Evolutionary conservation across 2,329 filamentous ascomycete genomes (phyloP), one percentile per base, ranked within the genome.

Genomic region (Apiospora pterosperma): DNA sequence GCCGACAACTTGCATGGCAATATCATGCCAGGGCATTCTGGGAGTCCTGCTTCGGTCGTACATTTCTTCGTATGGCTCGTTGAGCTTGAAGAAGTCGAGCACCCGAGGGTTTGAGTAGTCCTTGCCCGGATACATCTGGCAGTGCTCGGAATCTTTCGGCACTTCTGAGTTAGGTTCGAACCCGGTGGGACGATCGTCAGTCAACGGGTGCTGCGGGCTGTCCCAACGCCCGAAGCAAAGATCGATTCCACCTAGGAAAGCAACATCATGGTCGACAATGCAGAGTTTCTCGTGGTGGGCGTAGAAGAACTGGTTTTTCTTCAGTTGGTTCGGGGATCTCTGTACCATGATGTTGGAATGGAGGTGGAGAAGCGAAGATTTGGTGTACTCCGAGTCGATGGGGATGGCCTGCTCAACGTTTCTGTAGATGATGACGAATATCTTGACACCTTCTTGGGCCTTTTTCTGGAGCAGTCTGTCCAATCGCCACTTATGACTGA

Each of bases 301-400:
- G 84, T 96, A 99, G 82, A 99, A 99, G 81, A 99, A 99, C 58
- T 97, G 97, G 73, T 98, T 98, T 79, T 99, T 97, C 74, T 97
- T 92, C 79, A 98, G 94, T 78, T 99, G 96, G 72, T 99, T 97
- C 0, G 96, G 96, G 3, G 96, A 98, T 72, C 96, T 85, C 75
- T 98, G 93, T 16, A 99, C 93, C 71, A 97, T 97, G 67, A 99
- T 90, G 76, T 99, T 99, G 23, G 93, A 93, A 71, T 98, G 95
- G 8, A 99, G 84, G 74, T 98, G 97, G 59, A 99, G 87, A 65
- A 99, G 85, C 1, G 94, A 97, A 78, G 94, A 97, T 73, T 99
- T 99, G 64, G 96, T 97, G 77, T 98, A 97, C 77, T 97, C 94
- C 1, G 95, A 98, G 77, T 99, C 96, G 73, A 99, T 99, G 4